Evolutionary conservation across 768 basidiomycete species (phyloP).

Genomic region (Mycena rosella): DNA sequence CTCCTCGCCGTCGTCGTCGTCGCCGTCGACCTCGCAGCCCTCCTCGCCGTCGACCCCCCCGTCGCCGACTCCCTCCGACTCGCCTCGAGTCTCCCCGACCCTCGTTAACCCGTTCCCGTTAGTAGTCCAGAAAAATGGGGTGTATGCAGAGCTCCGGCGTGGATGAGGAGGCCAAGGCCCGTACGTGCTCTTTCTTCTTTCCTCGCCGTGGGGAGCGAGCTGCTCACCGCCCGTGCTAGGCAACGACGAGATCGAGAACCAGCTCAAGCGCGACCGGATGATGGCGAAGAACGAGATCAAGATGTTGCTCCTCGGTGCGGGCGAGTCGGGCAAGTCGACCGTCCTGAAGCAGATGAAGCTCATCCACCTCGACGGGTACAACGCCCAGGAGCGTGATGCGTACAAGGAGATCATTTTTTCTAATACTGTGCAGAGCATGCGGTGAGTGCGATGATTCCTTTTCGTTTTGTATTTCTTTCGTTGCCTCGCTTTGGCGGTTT

Average conservation of each 20-base stretch:
- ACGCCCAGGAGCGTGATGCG: slow-evolving; percentile 87
- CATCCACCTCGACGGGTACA: slow-evolving; percentile 93
- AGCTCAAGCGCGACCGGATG: slow-evolving; percentile 89
- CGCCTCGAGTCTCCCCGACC: too few species aligned
- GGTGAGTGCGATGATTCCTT: too few species aligned
- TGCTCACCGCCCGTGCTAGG: slow-evolving; percentile 55
- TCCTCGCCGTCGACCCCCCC: too few species aligned
- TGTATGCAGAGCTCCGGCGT: slow-evolving; percentile 78
- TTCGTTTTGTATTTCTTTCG: background rate
- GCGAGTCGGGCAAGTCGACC: slow-evolving; percentile 97
- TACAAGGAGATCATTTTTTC: slow-evolving; percentile 97
- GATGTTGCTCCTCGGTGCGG: slow-evolving; percentile 95
- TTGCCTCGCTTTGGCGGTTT: background rate
- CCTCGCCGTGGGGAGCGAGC: background rate
- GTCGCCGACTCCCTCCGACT: too few species aligned
- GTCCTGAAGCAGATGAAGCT: slow-evolving; percentile 98
- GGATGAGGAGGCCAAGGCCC: slow-evolving; percentile 87
- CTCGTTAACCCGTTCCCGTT: too few species aligned
- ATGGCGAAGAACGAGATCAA: slow-evolving; percentile 96
- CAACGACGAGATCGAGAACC: slow-evolving; percentile 94
- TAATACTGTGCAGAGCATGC: slow-evolving; percentile 96
- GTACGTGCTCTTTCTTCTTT: slow-evolving; percentile 54
- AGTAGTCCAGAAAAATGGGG: slow-evolving; percentile 62
- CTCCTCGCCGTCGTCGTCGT: background rate
- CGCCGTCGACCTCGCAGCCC: too few species aligned